Evolutionary conservation across 768 basidiomycete species (phyloP), one percentile per base, ranked within the genome.

Genomic region (Cantharellus anzutake): DNA sequence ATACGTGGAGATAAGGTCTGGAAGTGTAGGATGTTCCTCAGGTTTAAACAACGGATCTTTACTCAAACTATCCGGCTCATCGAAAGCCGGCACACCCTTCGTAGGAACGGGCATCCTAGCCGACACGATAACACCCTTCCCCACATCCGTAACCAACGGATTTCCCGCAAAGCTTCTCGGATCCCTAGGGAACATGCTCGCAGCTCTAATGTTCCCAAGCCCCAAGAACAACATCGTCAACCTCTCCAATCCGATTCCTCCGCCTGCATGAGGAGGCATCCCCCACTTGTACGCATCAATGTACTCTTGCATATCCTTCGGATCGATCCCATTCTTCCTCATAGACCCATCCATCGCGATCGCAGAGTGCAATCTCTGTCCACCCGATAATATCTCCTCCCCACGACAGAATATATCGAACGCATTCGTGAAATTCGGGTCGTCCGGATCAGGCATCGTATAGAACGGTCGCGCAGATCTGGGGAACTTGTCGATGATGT

Each of bases 361-460:
- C 3, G 94, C 80, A 64, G 96, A 89, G 72, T 99, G 94, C 59
- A 98, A 83, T 71, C 94, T 90, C 70, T 99, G 94, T 38, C 93
- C 94, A n/a, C 94, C 94, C 2, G 93, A 96, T 48, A 97, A 77
- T 67, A 99, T 97, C 71, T 99, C 94, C 72, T 99, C 92, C 5
- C 94, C 94, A 41, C 94, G 81, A 92, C 98, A 96, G 79, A 99
- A 98, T 74, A 99, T 97, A 73, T 99, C 94, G 71, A 97, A 99
- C 35, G 96, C 97, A 72, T 98, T 98, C 58, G 94, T 96, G 41
- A 94, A 38, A 34, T 38, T 57, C 4, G 87, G 82, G 71, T 97
- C 84, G 63, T 79, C 76, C 7, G 94, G 81, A 73, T 99, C 94
- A 59, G 92, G 88, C 94, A 99, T 98, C 59, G 94, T 99, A 73